Base-by-base conservation (phyloP, 1,284 basidiomycete species). In the Exobasidium rhododendri region DNA sequence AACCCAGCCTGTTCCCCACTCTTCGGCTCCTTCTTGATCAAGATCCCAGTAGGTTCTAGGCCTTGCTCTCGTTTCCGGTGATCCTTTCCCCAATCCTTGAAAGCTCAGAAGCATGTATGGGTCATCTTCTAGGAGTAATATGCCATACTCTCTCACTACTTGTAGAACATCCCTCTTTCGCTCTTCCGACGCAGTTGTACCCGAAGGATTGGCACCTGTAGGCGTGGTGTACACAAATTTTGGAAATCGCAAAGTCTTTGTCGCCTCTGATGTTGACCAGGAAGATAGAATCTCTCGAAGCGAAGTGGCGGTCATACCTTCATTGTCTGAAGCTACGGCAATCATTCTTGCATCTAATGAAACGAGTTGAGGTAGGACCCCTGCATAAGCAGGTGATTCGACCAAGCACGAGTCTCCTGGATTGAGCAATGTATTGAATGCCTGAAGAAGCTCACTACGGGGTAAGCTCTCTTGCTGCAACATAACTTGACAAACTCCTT, bases 151-250 rank as follows among this genome's bases (percentile, higher is more conserved):
- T 63, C 84, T 83, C 14, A 89, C 87, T 5, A 97, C 83, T 60
- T 84, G 82, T 26, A 97, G 84, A 5, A 94, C 85, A 74, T 89
- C 89, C 54, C 86, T 84, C 62, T 92, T 88, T 61, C 93, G 85
- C 62, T 88, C 86, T 26, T 77, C 70, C 1, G 73, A 72, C 3
- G 78, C 75, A 2, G 80, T 79, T 0, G 75, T 79, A 24, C 74
- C 79, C 0, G 77, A 66, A 0, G 71, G 74, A 50, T 78, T 79
- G 4, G 80, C 80, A 29, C 81, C 81, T 3, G 79, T 81, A 0
- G 81, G 81, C 17, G 90, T 87, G 2, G 90, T 92, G 79, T 96
- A 97, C 52, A 97, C 81, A 2, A 89, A 84, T 79, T 87, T 91
- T 11, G 92, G 93, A 67, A 87, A 88, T 10, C 67, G 62, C 0